Conservation (phyloP, 352 stramenopile species). For the Phytophthora quininea region DNA sequence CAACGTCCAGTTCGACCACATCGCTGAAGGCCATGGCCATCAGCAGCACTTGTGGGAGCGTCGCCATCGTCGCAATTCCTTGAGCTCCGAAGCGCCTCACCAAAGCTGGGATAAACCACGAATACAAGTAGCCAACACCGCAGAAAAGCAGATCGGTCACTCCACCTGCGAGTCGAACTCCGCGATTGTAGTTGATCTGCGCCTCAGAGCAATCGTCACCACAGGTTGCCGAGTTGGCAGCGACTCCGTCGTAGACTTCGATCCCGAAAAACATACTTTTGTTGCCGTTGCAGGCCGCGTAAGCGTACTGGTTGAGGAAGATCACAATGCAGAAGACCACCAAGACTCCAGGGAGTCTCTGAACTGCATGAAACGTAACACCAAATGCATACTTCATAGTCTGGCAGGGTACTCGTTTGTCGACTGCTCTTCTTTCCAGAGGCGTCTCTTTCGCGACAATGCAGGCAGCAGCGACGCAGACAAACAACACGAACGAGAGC, state of each 20-base stretch:
- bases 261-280: constrained; percentile 72
- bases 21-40: constrained; percentile 43
- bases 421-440: constrained; percentile 19
- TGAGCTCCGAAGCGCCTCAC: constrained; percentile 32
- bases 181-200: constrained; percentile 40
- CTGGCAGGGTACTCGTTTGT: constrained; percentile 19
- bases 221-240: constrained; percentile 30
- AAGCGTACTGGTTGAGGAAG: constrained; percentile 58
- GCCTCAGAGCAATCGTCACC: constrained; percentile 11
- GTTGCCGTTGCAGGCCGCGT: constrained; percentile 60
- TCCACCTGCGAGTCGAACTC: constrained; percentile 37
- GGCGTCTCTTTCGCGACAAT: constrained; percentile 39
- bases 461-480: constrained; percentile 38
- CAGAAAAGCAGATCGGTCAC: constrained; percentile 39
- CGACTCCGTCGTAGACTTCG: constrained; percentile 48
- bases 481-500: constrained; percentile 46
- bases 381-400: constrained; percentile 30
- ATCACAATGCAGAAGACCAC: constrained; percentile 42
- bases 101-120: constrained; percentile 33
- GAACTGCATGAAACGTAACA: constrained; percentile 35
- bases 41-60: constrained; percentile 38
- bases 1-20: constrained; percentile 26
- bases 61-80: constrained; percentile 17
- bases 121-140: constrained; percentile 32
- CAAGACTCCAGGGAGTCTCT: constrained; percentile 28